Evolutionary conservation across 352 stramenopile genomes (phyloP).

Genomic region (Globisporangium polare): DNA sequence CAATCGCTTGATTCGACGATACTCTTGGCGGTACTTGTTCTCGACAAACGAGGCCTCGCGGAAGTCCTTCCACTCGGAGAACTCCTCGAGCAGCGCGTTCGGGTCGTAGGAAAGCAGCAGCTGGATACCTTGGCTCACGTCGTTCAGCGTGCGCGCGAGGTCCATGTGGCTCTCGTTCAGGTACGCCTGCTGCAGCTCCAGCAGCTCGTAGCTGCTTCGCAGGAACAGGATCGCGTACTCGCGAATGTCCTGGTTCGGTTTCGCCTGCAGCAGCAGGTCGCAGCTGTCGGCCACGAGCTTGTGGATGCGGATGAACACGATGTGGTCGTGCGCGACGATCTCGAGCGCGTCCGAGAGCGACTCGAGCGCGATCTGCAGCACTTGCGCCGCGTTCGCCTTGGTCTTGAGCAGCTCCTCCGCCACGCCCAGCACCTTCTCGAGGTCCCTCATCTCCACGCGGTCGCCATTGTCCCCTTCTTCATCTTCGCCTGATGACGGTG

Average conservation of each 20-base stretch:
- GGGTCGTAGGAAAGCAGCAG: constrained; percentile 85
- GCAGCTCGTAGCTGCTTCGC: constrained; percentile 79
- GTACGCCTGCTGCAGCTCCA: constrained; percentile 83
- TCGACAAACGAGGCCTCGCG: constrained; percentile 87
- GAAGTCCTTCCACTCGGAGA: constrained; percentile 85
- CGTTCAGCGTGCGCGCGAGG: constrained; percentile 88
- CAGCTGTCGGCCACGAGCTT: constrained; percentile 90
- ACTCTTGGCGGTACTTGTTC: constrained; percentile 86
- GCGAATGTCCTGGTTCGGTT: constrained; percentile 56
- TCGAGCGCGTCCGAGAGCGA: constrained; percentile 79
- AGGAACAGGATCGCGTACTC: constrained; percentile 88
- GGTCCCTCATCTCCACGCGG: constrained; percentile 34
- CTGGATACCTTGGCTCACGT: constrained; percentile 90
- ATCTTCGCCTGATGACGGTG: constrained; percentile 17
- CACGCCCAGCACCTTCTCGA: constrained; percentile 59
- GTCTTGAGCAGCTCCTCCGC: constrained; percentile 65
- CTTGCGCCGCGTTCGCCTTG: constrained; percentile 36
- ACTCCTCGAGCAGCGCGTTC: constrained; percentile 80
- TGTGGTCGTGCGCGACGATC: constrained; percentile 79
- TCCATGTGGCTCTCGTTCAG: constrained; percentile 90
- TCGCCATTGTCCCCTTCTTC: constrained; percentile 10
- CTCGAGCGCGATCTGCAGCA: constrained; percentile 71
- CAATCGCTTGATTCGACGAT: constrained; percentile 87
- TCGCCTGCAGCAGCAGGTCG: constrained; percentile 71
- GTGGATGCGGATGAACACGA: constrained; percentile 89